These are phyloP conservation scores for Lodderomyces jiufengensis DNA, from an alignment of 1,139 yeast genomes.

Conservation along the genomic window DNA sequence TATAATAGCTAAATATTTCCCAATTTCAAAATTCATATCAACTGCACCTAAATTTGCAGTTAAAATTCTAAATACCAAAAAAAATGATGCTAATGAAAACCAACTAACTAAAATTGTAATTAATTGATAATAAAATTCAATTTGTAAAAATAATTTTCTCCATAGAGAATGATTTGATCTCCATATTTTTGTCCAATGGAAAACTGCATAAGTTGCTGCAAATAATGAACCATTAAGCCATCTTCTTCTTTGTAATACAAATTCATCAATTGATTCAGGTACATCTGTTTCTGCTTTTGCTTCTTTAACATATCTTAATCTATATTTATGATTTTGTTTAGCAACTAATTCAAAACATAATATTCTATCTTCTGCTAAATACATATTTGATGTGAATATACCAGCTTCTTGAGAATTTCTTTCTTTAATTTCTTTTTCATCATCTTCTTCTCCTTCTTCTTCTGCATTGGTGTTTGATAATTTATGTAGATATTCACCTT, in stretches of 20 bases:
- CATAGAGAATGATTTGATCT: slow-evolving; percentile 58
- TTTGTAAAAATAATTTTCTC: slow-evolving; percentile 59
- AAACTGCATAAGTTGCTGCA: slow-evolving; percentile 73
- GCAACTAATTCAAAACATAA: slow-evolving; percentile 80
- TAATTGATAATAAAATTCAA: slow-evolving; percentile 69
- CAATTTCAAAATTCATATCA: slow-evolving; percentile 44
- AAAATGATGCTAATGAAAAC: slow-evolving; percentile 77
- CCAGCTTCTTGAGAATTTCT: slow-evolving; percentile 50
- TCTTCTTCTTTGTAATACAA: slow-evolving; percentile 74
- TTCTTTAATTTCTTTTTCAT: slow-evolving; percentile 41
- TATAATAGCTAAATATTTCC: slow-evolving; percentile 39
- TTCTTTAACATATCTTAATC: slow-evolving; percentile 66
- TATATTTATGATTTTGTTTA: slow-evolving; percentile 58
- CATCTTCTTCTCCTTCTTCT: slow-evolving; percentile 33
- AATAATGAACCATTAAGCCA: slow-evolving; percentile 86
- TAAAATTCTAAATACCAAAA: slow-evolving; percentile 65
- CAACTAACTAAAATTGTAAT: slow-evolving; percentile 67
- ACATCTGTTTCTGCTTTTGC: slow-evolving; percentile 85
- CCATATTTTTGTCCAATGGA: slow-evolving; percentile 73
- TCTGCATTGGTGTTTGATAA: slow-evolving; percentile 30
- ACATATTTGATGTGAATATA: slow-evolving; percentile 78
- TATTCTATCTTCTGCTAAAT: slow-evolving; percentile 81
- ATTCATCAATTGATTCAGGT: slow-evolving; percentile 68
- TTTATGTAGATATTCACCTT: slow-evolving; percentile 69
- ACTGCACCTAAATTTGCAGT: slow-evolving; percentile 52